These are phyloP conservation scores for Lupinus albus DNA, from an alignment of 306 rosid species.

Conservation along the genomic window DNA sequence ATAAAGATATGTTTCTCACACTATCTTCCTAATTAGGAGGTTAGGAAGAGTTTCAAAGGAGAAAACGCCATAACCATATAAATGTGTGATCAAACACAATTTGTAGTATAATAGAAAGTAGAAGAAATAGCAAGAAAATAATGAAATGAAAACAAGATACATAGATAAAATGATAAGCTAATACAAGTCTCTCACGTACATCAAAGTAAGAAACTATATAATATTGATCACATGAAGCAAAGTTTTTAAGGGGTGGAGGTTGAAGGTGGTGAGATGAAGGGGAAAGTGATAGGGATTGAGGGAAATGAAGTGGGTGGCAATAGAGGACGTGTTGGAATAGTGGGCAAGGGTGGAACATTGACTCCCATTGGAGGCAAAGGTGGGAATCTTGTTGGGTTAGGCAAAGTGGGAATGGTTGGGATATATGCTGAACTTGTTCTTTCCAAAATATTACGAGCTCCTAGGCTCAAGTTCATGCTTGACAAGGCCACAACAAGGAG, in stretches of 20 bases:
- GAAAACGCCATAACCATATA: neutral
- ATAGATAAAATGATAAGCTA: no score
- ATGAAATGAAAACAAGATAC: no score
- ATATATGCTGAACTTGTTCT: neutral
- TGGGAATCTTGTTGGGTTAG: slow-evolving; percentile 5
- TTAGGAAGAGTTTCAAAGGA: slow-evolving; percentile 2
- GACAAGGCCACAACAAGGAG: neutral
- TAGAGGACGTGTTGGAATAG: slow-evolving; percentile 7
- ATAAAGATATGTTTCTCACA: no score
- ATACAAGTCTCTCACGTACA: no score
- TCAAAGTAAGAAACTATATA: no score
- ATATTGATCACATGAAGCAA: no score
- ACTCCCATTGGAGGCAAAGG: neutral
- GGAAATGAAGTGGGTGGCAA: neutral
- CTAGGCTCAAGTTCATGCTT: no score
- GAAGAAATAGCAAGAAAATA: no score
- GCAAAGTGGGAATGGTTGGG: slow-evolving; percentile 27
- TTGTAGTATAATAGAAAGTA: no score
- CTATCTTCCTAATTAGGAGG: neutral
- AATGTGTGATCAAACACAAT: no score
- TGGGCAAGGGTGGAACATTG: slow-evolving; percentile 22
- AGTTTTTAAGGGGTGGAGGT: no score
- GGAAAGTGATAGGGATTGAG: slow-evolving; percentile 22
- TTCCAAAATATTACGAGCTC: no score
- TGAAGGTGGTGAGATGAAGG: neutral